Percentiles rank a stretch among this genome's conserved stretches.
Evolutionary conservation across 306 rosid species (phyloP).

Genomic region (Cicer judaicum): DNA sequence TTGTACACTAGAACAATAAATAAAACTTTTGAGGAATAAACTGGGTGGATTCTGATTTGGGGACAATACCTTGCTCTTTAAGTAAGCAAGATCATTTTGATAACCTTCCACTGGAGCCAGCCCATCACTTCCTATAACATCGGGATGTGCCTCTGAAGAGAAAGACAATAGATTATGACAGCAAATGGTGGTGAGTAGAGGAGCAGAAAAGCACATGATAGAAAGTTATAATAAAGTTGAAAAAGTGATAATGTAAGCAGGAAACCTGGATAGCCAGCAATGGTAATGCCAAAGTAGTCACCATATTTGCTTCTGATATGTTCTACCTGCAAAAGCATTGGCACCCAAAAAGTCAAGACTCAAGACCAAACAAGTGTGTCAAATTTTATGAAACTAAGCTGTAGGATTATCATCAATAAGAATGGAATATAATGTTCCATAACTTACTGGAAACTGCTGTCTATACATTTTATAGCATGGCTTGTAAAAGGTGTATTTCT

Average conservation of each 20-base stretch:
- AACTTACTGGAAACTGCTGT: conserved; percentile 16
- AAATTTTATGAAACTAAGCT: conserved; percentile 28
- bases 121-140: conserved; percentile 73
- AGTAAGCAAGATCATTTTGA: conserved; percentile 78
- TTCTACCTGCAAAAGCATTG: conserved; percentile 60
- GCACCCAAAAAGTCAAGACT: conserved; percentile 26
- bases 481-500: conserved; percentile 19
- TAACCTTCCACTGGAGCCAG: conserved; percentile 78
- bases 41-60: conserved; percentile 32
- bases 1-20: conserved; percentile 28
- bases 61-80: conserved; percentile 73
- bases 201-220: not conserved
- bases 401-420: conserved; percentile 25
- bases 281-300: conserved; percentile 92
- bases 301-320: conserved; percentile 79
- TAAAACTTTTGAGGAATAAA: conserved; percentile 3
- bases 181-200: conserved; percentile 22
- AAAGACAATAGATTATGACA: conserved; percentile 35
- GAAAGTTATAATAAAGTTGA: conserved; percentile 11
- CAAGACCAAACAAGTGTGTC: conserved; percentile 35
- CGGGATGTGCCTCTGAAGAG: conserved; percentile 89
- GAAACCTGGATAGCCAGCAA: conserved; percentile 98
- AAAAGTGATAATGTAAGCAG: conserved; percentile 28
- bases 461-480: not conserved
- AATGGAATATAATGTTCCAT: conserved; percentile 28